A percentile compares a stretch with the other conserved stretches of the same genome.
phyloP scores from a whole-genome alignment of 768 basidiomycete genomes.

The Tricholoma sp. region DNA sequence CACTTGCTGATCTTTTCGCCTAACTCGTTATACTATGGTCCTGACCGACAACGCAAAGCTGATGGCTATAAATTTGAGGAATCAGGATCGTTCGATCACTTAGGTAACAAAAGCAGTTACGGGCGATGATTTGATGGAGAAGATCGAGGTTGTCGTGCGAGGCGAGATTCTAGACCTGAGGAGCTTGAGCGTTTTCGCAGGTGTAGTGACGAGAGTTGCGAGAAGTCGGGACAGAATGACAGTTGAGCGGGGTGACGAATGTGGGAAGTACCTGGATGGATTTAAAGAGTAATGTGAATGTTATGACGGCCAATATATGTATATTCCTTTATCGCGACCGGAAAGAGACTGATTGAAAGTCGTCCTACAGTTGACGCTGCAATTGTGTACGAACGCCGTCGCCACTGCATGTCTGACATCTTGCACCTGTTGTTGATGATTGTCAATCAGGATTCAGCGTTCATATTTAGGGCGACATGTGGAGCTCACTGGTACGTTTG shows the following conservation, averaged over 20 bases:
- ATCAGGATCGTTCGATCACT: constrained; percentile 82
- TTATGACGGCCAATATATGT: constrained; percentile 57
- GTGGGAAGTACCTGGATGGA: too few species aligned
- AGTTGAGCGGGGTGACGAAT: constrained; percentile 89
- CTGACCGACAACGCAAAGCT: constrained; percentile 80
- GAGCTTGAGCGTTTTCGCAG: constrained; percentile 46
- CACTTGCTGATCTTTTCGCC: neutral
- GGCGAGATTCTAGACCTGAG: constrained; percentile 90
- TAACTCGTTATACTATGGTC: too few species aligned
- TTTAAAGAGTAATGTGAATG: too few species aligned
- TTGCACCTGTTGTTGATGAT: too few species aligned
- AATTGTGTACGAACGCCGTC: neutral
- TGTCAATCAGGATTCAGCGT: too few species aligned
- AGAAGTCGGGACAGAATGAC: constrained; percentile 97
- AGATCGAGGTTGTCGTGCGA: constrained; percentile 44
- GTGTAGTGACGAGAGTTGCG: constrained; percentile 58
- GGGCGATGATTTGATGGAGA: constrained; percentile 71
- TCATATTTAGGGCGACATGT: too few species aligned
- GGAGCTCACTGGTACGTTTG: too few species aligned
- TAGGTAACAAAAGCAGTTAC: constrained; percentile 95
- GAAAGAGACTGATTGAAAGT: constrained; percentile 95
- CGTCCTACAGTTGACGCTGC: constrained; percentile 77
- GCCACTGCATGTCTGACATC: neutral
- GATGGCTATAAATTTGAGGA: constrained; percentile 88
- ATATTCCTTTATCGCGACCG: constrained; percentile 40